phyloP scores from a whole-genome alignment of 306 rosid species.

The Ceratonia siliqua region DNA sequence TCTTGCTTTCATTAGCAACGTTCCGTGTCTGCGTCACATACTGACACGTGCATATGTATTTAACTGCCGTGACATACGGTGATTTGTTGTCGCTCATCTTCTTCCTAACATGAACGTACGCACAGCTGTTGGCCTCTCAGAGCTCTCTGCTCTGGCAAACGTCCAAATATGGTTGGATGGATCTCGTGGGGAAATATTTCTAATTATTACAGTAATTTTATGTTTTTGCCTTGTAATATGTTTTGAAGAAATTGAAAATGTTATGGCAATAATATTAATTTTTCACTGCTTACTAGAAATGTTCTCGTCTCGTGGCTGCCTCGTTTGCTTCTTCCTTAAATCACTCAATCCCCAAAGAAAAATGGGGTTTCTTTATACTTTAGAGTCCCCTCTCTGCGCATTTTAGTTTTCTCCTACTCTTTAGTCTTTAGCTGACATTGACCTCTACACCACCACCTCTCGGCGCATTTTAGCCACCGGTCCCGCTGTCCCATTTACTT shows the following conservation, averaged over 20 bases:
- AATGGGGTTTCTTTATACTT: not conserved
- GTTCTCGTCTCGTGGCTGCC: not conserved
- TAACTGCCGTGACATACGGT: too few relatives aligned
- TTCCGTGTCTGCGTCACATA: slow-evolving; percentile 23
- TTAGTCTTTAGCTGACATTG: not conserved
- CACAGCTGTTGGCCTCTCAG: not conserved
- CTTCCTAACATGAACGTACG: not conserved
- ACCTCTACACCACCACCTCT: not conserved
- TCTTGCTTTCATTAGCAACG: too few relatives aligned
- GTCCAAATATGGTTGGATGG: not conserved
- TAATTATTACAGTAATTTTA: too few relatives aligned
- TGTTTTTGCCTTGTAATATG: too few relatives aligned
- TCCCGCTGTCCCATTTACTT: not conserved
- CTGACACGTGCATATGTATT: slow-evolving; percentile 46
- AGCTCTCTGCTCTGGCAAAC: not conserved
- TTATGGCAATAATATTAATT: too few relatives aligned
- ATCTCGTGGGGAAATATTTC: too few relatives aligned
- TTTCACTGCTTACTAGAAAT: too few relatives aligned
- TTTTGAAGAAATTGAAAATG: too few relatives aligned
- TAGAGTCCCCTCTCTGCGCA: not conserved
- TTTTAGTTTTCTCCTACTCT: not conserved
- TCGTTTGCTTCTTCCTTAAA: slow-evolving; percentile 5
- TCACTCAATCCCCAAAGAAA: not conserved
- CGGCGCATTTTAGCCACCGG: not conserved
- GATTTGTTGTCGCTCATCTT: not conserved